phyloP scores from a whole-genome alignment of 202 grass and related monocot species.

The Setaria viridis region DNA sequence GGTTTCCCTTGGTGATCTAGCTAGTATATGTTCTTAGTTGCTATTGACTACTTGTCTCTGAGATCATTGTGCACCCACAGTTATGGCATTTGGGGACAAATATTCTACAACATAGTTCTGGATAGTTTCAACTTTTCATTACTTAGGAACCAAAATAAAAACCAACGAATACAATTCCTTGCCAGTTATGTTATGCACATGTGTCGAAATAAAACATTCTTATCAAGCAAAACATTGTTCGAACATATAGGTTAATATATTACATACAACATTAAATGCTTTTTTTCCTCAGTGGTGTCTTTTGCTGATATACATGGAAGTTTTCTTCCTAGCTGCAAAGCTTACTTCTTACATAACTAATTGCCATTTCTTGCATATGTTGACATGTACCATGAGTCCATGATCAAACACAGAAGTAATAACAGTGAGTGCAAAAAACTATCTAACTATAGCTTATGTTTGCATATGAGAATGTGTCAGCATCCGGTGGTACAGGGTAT shows the following conservation, averaged over 20 bases:
- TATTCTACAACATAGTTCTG: background rate
- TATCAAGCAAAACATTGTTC: background rate
- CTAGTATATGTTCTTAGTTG: background rate
- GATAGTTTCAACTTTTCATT: background rate
- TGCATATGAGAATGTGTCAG: background rate
- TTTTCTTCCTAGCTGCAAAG: background rate
- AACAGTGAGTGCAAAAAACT: background rate
- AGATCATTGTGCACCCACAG: background rate
- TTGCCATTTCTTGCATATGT: background rate
- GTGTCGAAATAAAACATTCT: background rate
- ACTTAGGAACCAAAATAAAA: background rate
- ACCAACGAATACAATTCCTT: background rate
- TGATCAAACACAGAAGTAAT: background rate
- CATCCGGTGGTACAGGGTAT: background rate
- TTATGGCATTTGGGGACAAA: background rate
- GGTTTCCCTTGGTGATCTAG: background rate
- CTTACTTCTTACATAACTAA: background rate
- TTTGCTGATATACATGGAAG: background rate
- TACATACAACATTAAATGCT: background rate
- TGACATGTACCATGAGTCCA: background rate
- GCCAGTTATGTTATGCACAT: background rate
- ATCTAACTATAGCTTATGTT: background rate
- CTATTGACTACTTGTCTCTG: background rate
- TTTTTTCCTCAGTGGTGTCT: background rate
- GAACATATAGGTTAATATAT: background rate